These are phyloP conservation scores for Arabidopsis lyrata DNA, from an alignment of 441 rosid species.

Conservation along the genomic window DNA sequence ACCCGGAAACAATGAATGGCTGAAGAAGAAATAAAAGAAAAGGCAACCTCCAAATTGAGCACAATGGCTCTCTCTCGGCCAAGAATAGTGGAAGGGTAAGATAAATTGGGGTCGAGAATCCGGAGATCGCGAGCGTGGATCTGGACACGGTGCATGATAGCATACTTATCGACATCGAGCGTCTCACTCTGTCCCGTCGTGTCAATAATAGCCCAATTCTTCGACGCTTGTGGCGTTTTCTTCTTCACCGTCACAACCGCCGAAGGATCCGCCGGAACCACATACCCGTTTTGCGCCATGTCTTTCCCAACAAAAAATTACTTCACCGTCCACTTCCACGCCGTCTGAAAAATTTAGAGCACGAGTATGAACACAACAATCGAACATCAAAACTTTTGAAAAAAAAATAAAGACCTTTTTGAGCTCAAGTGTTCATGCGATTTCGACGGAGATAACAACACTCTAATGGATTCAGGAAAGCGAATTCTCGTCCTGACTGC, in stretches of 20 bases:
- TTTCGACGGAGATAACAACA: conserved; percentile 31
- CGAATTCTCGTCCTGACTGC: conserved; percentile 17
- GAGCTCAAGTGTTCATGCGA: conserved; percentile 41
- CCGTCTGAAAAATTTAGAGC: conserved; percentile 1
- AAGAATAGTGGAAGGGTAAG: conserved; percentile 94
- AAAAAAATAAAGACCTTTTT: background rate
- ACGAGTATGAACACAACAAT: conserved; percentile 1
- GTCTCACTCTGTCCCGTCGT: conserved; percentile 59
- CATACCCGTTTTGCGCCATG: conserved; percentile 74
- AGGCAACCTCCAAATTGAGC: conserved; percentile 83
- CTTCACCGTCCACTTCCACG: conserved; percentile 41
- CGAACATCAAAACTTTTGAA: background rate
- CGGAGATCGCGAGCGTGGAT: conserved; percentile 99
- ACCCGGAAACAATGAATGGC: background rate
- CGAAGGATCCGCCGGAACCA: conserved; percentile 76
- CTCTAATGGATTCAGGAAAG: conserved; percentile 14
- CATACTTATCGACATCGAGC: conserved; percentile 80
- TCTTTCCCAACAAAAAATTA: conserved; percentile 27
- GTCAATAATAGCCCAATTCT: conserved; percentile 77
- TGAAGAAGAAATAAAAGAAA: background rate
- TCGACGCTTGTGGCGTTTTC: conserved; percentile 67
- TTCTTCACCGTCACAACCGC: conserved; percentile 67
- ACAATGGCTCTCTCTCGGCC: conserved; percentile 97
- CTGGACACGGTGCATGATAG: conserved; percentile 94
- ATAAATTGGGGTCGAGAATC: conserved; percentile 89